Conservation (phyloP, 2,329 filamentous ascomycete genomes). For the Lecanicillium sp. region DNA sequence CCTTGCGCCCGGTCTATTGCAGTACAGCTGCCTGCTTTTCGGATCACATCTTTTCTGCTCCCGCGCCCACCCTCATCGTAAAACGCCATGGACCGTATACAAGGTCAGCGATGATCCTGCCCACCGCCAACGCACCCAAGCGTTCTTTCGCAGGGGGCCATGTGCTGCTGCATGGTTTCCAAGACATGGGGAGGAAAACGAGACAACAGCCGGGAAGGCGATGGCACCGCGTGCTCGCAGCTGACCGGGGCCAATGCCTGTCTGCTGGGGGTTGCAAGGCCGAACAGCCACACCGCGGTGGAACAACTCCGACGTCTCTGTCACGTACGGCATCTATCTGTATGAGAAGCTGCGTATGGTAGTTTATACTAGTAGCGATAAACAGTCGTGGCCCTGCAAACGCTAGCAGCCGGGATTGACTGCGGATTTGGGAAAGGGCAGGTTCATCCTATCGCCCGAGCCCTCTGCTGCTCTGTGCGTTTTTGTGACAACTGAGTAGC, state of each 20-base stretch:
- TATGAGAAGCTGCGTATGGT: too few relatives aligned
- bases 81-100: too few relatives aligned
- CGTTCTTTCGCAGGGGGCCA: neutral
- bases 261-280: too few relatives aligned
- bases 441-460: neutral
- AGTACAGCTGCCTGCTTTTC: neutral
- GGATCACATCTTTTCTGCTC: neutral
- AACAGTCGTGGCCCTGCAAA: too few relatives aligned
- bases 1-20: neutral
- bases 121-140: constrained; percentile 1
- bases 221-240: too few relatives aligned
- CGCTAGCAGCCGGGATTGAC: neutral
- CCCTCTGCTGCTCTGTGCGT: neutral
- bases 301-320: too few relatives aligned
- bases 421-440: neutral
- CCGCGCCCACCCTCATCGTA: neutral
- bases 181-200: neutral
- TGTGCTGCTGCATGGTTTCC: neutral
- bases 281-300: too few relatives aligned
- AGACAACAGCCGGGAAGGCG: too few relatives aligned
- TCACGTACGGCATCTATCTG: too few relatives aligned
- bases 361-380: too few relatives aligned
- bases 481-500: neutral
- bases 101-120: constrained; percentile 1
- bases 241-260: too few relatives aligned